Evolutionary conservation across 352 stramenopile species (phyloP).

Genomic region (Peronospora belbahrii): DNA sequence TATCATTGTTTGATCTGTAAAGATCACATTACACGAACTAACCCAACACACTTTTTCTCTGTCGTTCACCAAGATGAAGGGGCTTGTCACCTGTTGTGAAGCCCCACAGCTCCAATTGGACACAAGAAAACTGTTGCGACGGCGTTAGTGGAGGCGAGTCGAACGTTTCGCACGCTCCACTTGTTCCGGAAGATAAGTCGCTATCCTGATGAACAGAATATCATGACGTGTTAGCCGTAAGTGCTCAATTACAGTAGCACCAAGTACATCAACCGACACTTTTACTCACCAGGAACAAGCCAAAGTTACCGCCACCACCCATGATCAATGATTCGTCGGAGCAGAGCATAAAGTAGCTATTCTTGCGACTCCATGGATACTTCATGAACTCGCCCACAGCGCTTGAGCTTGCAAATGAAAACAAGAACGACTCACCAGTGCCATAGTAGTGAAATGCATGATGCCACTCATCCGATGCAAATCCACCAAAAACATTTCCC

Average conservation of each 20-base stretch:
- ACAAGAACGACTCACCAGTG: constrained; percentile 85
- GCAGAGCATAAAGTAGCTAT: constrained; percentile 89
- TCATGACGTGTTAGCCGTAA: background rate
- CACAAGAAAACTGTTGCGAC: constrained; percentile 69
- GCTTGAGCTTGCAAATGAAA: constrained; percentile 55
- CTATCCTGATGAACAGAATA: constrained; percentile 47
- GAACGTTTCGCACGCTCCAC: constrained; percentile 83
- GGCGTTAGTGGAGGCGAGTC: constrained; percentile 68
- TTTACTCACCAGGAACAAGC: constrained; percentile 72
- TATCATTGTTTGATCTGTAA: constrained; percentile 3
- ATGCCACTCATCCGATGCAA: constrained; percentile 73
- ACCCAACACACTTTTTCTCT: constrained; percentile 64
- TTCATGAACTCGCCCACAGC: constrained; percentile 46
- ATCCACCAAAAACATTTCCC: constrained; percentile 78
- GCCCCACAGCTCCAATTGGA: constrained; percentile 82
- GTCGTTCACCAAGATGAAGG: constrained; percentile 21
- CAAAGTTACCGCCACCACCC: constrained; percentile 86
- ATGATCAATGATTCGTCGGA: constrained; percentile 87
- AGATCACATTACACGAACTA: constrained; percentile 14
- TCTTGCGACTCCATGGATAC: constrained; percentile 83
- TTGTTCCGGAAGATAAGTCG: constrained; percentile 80
- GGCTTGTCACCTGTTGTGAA: constrained; percentile 66
- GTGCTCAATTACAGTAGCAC: background rate
- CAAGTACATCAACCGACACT: background rate
- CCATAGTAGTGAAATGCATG: constrained; percentile 82